Evolutionary conservation across 805 yeast species (phyloP), one percentile per base, ranked within the genome.

Genomic region (Lipomyces oligophaga): DNA sequence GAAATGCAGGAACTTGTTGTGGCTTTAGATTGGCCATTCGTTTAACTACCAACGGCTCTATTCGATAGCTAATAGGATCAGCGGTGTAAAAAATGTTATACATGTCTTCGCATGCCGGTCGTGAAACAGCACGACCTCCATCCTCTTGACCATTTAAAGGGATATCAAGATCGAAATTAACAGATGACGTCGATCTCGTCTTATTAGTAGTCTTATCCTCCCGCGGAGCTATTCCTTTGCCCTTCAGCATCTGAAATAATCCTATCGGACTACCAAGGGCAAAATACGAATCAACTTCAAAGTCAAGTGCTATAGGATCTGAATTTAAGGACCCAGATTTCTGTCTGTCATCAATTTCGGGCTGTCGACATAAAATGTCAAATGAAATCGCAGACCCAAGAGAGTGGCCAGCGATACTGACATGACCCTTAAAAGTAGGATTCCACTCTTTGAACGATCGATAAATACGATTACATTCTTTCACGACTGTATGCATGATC

Each of bases 191-290:
- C 16, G 16, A 3, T 5, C 18, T 13, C 2, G 34, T 34, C 1
- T 19, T 20, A 4, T 10, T n/a, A 2, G 15, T 21, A 6, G 43
- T 18, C n/a, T 24, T 32, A 2, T 34, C 21, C 33, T 20, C 24
- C 25, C 54, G 34, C 2, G 61, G 43, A 18, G 70, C 67, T n/a
- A 88, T 74, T 38, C 76, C 77, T 35, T 74, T 75, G 36, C 81
- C 76, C 54, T 79, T 80, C 33, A 93, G 75, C 26, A 90, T 68
- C 63, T 84, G 83, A 66, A 89, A 84, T 18, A 87, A 79, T 1
- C 96, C 97, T 28, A 85, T 76, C 0, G 97, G 98, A 1, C 96
- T 86, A 0, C 97, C 98, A 26, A 87, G 72, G 10, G 85, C 79
- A 62, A 87, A 89, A 54, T 79, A 75, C 54, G 83, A 82, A 15